A percentile compares a stretch with the other conserved stretches of the same genome.
phyloP scores from a whole-genome alignment of 805 yeast genomes.

The Candida fluviatilis region DNA sequence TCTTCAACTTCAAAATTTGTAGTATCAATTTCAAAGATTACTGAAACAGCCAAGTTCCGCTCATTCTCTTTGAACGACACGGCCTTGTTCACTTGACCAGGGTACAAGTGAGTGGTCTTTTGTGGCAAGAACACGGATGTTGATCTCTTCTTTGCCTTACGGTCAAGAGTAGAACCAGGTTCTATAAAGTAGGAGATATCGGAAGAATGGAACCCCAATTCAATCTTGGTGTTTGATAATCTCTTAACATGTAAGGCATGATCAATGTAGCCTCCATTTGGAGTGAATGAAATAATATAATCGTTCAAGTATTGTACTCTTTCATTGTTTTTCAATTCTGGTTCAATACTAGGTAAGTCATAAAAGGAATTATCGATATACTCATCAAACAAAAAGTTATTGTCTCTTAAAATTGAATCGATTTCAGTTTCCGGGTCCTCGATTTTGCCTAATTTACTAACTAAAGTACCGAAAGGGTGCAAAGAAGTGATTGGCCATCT shows the following conservation, averaged over 20 bases:
- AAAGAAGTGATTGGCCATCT: conserved; percentile 99
- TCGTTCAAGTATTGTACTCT: conserved; percentile 58
- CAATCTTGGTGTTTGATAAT: conserved; percentile 56
- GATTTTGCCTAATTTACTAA: conserved; percentile 79
- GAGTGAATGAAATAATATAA: conserved; percentile 61
- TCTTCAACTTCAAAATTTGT: conserved; percentile 66
- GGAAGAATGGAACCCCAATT: conserved; percentile 79
- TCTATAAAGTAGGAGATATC: conserved; percentile 73
- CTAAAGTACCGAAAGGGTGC: conserved; percentile 95
- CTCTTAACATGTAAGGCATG: conserved; percentile 80
- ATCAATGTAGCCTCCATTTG: conserved; percentile 57
- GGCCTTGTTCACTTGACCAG: conserved; percentile 55
- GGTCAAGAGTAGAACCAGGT: conserved; percentile 74
- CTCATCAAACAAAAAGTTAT: conserved; percentile 78
- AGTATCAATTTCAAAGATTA: conserved; percentile 76
- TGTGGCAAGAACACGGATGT: conserved; percentile 87
- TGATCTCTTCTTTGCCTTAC: conserved; percentile 86
- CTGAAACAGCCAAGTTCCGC: conserved; percentile 65
- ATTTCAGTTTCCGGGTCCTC: conserved; percentile 76
- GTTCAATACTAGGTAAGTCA: conserved; percentile 40
- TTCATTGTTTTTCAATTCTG: conserved; percentile 27
- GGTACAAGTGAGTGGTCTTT: conserved; percentile 61
- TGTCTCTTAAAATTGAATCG: conserved; percentile 84
- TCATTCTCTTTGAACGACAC: conserved; percentile 60
- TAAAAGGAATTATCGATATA: conserved; percentile 45